Percentiles rank a stretch among this genome's conserved stretches.
phyloP scores from a whole-genome alignment of 805 yeast species.

The Monosporozyma yasuniensis region DNA sequence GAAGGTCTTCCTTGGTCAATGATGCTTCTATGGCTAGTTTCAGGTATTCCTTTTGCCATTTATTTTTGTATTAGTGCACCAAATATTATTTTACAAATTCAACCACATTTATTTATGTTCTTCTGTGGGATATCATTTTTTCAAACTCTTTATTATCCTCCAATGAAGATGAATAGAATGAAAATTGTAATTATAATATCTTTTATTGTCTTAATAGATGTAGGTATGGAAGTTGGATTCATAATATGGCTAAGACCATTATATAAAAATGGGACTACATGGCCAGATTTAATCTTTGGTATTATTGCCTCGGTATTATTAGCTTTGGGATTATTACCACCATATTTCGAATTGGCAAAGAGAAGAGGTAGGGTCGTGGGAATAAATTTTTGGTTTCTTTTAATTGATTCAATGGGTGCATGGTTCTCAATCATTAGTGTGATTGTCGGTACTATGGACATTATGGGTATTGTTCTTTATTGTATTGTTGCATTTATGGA shows the following conservation, averaged over 20 bases:
- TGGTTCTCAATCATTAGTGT: constrained; percentile 60
- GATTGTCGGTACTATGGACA: constrained; percentile 54
- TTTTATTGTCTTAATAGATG: constrained; percentile 35
- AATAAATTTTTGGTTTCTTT: constrained; percentile 70
- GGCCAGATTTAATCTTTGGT: constrained; percentile 82
- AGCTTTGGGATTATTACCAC: constrained; percentile 76
- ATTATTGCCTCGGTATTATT: constrained; percentile 67
- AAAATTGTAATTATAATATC: constrained; percentile 33
- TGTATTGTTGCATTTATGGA: constrained; percentile 66
- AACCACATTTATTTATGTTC: constrained; percentile 74
- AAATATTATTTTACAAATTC: constrained; percentile 70
- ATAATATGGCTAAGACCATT: constrained; percentile 60
- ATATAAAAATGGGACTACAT: constrained; percentile 40
- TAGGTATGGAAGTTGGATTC: constrained; percentile 62
- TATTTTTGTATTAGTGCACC: constrained; percentile 68
- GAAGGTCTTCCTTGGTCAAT: constrained; percentile 81
- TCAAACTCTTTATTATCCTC: constrained; percentile 71
- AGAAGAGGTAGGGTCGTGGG: constrained; percentile 82
- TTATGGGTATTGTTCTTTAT: constrained; percentile 73
- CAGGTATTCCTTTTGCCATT: constrained; percentile 79
- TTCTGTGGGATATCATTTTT: constrained; percentile 60
- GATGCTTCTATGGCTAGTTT: constrained; percentile 73
- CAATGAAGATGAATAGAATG: constrained; percentile 34
- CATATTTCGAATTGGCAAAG: constrained; percentile 75
- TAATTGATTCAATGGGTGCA: constrained; percentile 76